Evolutionary conservation across 352 stramenopile genomes (phyloP), one percentile per base, ranked within the genome.

Genomic region (Globisporangium emineosum): DNA sequence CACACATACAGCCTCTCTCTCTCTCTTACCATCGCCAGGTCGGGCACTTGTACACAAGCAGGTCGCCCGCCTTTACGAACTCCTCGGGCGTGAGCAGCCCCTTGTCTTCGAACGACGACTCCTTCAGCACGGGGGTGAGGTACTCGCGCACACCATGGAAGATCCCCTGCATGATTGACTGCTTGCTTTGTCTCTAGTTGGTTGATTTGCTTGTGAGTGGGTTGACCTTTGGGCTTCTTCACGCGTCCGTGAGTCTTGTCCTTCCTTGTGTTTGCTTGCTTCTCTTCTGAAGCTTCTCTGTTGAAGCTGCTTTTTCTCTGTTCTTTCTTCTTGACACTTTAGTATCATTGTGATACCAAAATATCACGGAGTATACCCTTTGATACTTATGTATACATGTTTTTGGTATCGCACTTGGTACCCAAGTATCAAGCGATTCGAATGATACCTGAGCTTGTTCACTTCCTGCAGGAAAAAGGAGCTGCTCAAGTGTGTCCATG

Each of bases 51-150:
- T 97, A 98, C 45, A 98, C 94, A 0, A 99, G 79, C 79, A 98
- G 80, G 67, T 99, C 96, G 6, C 97, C 94, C 6, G 94, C 96
- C 37, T 76, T 76, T 25, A 99, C 91, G 75, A 98, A 99, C 75
- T 99, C 97, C 69, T 98, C 93, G 19, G 97, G 97, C 49, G 97
- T 99, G 32, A 99, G 80, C 33, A 99, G 86, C 37, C 97, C 97
- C 52, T 96, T 94, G 67, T 94, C 79, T 57, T 98, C 73, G 72
- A 99, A 99, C 56, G 88, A 93, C 21, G 89, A 98, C 66, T 93
- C 86, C 69, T 93, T 96, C 49, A 98, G 81, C 66, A 96, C 86
- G 10, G 89, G 89, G 72, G 86, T 96, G 65, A 96, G 73, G 70
- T 95, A 96, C 69, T 94, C 86, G 68, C 83, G 82, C 60, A 93